Evolutionary conservation across 495 filamentous ascomycete species (phyloP), one percentile per base, ranked within the genome.

Genomic region (Ramalina intermedia): DNA sequence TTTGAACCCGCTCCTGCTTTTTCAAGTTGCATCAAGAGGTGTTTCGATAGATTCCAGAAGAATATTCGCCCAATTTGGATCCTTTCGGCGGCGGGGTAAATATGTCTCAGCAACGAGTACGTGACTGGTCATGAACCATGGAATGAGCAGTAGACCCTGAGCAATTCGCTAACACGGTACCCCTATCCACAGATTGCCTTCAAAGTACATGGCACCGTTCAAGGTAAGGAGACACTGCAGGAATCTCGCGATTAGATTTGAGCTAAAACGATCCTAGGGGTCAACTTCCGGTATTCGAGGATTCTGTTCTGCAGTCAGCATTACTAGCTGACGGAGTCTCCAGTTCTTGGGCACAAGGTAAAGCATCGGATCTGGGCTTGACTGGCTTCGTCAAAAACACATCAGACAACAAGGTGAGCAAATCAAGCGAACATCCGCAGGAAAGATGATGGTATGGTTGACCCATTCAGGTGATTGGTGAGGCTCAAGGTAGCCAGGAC

Each of bases 301-400:
- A 17, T 21, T 8, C n/a, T 23, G 16, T 23, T 13, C 23, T 41
- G 21, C 14, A n/a, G 41, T 55, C 51, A 40, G 24, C 46, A 37
- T 55, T 41, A 54, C 43, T 21, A 47, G 37, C 29, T 48, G 43
- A 38, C 52, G 27, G 41, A 17, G 48, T 46, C 21, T 5, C 38
- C 46, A 87, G 85, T 37, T 73, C 78, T 59, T 93, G 82, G 58
- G 80, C 86, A 1, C 71, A 75, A 47, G 78, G 79, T 53, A 75
- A 79, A 51, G 89, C 88, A 2, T 63, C 61, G 2, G 69, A 71
- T 27, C 69, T 82, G 53, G 70, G 67, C 2, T 55, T 96, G 6
- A 90, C 81, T 1, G 89, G 89, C 40, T 90, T 76, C 71, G 84
- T 89, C 16, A 70, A 76, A 36, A 96, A 96, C 59, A 83, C 78